Base-by-base conservation (phyloP, 345 rosid species). In the Schrenkiella parvula region DNA sequence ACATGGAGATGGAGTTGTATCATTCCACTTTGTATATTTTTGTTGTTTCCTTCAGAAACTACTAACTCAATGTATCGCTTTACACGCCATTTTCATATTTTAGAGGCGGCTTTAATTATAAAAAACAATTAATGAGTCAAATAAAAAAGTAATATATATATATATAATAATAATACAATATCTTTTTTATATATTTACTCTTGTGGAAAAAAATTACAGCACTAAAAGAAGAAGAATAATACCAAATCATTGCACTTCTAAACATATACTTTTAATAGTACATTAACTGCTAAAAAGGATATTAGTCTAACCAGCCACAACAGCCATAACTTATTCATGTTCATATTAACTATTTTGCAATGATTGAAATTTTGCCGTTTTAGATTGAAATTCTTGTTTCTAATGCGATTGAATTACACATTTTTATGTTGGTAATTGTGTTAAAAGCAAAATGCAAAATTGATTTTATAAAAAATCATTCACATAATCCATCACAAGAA, bases 41-140 rank as follows among this genome's bases (percentile, higher is more conserved):
- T 69, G 51, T 35, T 53, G 47, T 69, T 69, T 69, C 70, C 44
- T 68, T 63, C 23, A 37, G 18, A 68, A 62, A 70, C 56, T 34
- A 53, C 22, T 37, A 25, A 75, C 43, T 28, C 60, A 61, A 62
- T 44, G 21, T 69, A 43, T 62, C 58, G 11, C 79, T 74, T 74
- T 67, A 59, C 73, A 67, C 78, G 73, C 73, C 66, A 74, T 59
- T 8, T 52, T 59, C 68, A 60, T 59, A 64, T 67, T 74, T 76
- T 63, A 25, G 29, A 46, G 79, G 70, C 65, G 65, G 75, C 75
- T 63, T 60, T 47, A 60, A 54, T 43, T 68, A 52, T 60, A 28
- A 29, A 29, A 47, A 74, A 61, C 42, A 60, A 34, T 52, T 68
- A 52, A 62, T 42, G 50, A 62, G 79, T 68, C 79, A 75, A 59